Evolutionary conservation across 306 rosid species (phyloP).

Genomic region (Cucurbita ficifolia): DNA sequence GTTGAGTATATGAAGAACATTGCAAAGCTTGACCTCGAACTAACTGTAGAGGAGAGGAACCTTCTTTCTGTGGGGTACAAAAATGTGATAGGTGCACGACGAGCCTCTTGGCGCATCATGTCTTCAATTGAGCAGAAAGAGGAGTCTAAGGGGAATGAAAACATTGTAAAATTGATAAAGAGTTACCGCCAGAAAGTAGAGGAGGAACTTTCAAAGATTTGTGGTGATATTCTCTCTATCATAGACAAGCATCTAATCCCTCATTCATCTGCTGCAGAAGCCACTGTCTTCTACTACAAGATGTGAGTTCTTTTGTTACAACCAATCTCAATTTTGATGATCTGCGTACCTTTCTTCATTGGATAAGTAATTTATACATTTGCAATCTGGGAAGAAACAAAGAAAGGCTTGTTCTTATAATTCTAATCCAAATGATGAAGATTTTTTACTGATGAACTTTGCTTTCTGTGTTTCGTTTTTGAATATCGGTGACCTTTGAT

Average conservation of each 20-base stretch:
- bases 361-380: neutral
- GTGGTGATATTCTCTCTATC: constrained; percentile 41
- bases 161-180: constrained; percentile 3
- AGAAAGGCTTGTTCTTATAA: neutral
- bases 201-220: constrained; percentile 16
- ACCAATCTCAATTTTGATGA: neutral
- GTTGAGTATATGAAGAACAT: constrained; percentile 8
- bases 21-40: constrained; percentile 38
- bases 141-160: constrained; percentile 1
- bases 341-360: neutral
- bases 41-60: constrained; percentile 70
- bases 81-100: constrained; percentile 62
- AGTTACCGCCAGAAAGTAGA: constrained; percentile 7
- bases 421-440: neutral
- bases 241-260: constrained; percentile 51
- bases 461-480: neutral
- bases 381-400: neutral
- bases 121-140: constrained; percentile 21
- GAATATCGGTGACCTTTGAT: neutral
- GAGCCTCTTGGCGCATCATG: constrained; percentile 78
- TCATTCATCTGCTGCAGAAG: constrained; percentile 47
- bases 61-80: constrained; percentile 68
- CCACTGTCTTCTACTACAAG: constrained; percentile 62
- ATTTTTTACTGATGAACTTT: neutral
- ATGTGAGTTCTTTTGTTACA: constrained; percentile 34